phyloP scores from a whole-genome alignment of 2,329 filamentous ascomycete species.

The Beauveria rudraprayagi region DNA sequence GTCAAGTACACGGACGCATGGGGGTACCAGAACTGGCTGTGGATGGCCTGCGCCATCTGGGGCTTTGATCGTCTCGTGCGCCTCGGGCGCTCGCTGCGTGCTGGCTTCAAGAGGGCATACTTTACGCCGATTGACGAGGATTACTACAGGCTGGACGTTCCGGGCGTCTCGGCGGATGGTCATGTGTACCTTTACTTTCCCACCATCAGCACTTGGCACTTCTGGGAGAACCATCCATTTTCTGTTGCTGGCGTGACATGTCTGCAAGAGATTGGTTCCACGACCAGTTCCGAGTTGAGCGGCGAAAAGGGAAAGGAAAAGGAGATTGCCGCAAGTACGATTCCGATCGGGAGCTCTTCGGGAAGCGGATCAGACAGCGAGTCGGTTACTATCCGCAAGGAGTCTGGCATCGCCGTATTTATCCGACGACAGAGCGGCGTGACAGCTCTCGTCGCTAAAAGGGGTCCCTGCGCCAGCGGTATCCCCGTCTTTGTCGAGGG shows the following conservation, averaged over 20 bases:
- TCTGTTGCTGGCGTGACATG: conserved; percentile 19
- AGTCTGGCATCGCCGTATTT: conserved; percentile 22
- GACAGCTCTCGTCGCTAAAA: conserved; percentile 17
- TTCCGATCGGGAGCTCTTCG: background rate
- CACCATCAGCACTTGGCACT: conserved; percentile 21
- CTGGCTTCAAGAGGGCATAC: conserved; percentile 21
- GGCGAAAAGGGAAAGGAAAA: conserved; percentile 15
- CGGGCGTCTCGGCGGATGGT: conserved; percentile 17
- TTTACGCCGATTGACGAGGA: conserved; percentile 21
- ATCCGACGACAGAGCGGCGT: conserved; percentile 19
- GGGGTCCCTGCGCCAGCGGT: conserved; percentile 9
- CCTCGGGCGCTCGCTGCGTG: conserved; percentile 8
- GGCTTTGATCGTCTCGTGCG: conserved; percentile 22
- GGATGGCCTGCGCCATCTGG: conserved; percentile 22
- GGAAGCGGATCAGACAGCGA: background rate
- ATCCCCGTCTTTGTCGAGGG: conserved; percentile 23
- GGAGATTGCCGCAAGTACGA: background rate
- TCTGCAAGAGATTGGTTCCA: conserved; percentile 9
- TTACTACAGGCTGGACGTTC: conserved; percentile 23
- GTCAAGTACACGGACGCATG: conserved; percentile 27
- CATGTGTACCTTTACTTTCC: conserved; percentile 26
- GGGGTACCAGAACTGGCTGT: conserved; percentile 33
- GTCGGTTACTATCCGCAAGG: background rate
- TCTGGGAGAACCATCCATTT: conserved; percentile 28
- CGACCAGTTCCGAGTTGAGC: background rate